Base-by-base conservation (phyloP, 306 rosid species). In the Oemleria cerasiformis region DNA sequence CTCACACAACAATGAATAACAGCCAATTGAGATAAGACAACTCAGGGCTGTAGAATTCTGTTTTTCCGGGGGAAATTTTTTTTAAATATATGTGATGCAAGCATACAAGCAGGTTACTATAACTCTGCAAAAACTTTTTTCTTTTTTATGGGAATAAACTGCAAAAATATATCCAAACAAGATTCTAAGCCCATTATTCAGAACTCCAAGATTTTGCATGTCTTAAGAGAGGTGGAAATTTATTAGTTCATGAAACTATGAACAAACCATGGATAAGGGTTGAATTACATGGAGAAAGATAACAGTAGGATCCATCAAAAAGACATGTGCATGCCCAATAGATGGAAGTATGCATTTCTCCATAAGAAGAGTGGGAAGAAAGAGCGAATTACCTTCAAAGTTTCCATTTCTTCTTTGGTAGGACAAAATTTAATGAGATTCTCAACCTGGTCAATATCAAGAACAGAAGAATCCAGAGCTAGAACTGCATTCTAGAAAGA, bases 351-450 rank as follows among this genome's bases (percentile, higher is more conserved):
- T 45, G 9, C 16, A 53, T 42, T 62, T 40, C 15, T 43, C n/a
- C 0, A 2, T 17, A 69, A 53, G 19, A n/a, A 12, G 11, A 13
- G 45, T 17, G 30, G 66, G 9, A 43, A 57, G 65, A 49, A 71
- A 21, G 55, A 44, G 55, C 36, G 30, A 47, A 62, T 57, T 80
- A 91, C 98, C 97, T 86, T 91, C 66, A 94, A 77, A 23, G 86
- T 81, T 78, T 94, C 98, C 96, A 94, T 94, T 78, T 94, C 97
- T 83, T 94, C 98, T 77, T 91, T 91, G 40, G 96, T 86, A 51
- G 98, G 98, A 76, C 97, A 91, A 86, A 94, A 94, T 75, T 89
- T 91, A 75, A 94, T 94, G 78, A 94, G 96, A 85, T 94, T 94
- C 83, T 94, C 98, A 71, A 94, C 98, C 84, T 91, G 86, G 72